Base-by-base conservation (phyloP, 805 yeast species). In the Ogataea parapolymorpha region DNA sequence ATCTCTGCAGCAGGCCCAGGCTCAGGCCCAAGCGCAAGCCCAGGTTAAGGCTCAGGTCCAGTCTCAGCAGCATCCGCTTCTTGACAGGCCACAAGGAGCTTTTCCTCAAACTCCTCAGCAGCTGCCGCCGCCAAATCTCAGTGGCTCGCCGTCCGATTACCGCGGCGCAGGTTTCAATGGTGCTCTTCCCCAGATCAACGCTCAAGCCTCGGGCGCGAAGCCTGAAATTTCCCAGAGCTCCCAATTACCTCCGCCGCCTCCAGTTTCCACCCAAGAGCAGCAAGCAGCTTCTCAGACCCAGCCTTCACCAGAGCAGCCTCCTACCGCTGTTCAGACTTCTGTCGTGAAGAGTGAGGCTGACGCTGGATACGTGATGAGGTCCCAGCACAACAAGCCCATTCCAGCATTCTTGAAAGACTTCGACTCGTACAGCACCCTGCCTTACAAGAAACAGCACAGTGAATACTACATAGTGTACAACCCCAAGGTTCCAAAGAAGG, bases 381-480 rank as follows among this genome's bases (percentile, higher is more conserved):
- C 67, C 60, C 77, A 56, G 58, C 89, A 82, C 60, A 74, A 76
- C 42, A 84, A 85, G 61, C 86, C 82, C 48, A 80, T 83, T 45
- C 95, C 95, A 10, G 86, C 85, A n/a, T 85, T 83, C 56, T 73
- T 85, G 58, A 66, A 79, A 29, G 95, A 86, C 58, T 73, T 88
- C 58, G 96, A 89, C 61, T 79, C 91, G 26, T 77, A 79, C 48
- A 72, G 78, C 47, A 88, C 89, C 16, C 78, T 85, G 44, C 79
- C 87, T 9, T 77, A 78, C 71, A 88, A 85, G 64, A 89, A 88
- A 62, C 85, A 85, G 58, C 83, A 80, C 45, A 79, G 77, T 42
- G 96, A 87, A 59, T 91, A 87, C 69, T 87, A 85, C 64, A 85
- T 87, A 11, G 75, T 93, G 51, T 91, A 85, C 71, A 93, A 91